These are phyloP conservation scores for Periconia macrospinosa DNA, from an alignment of 2,329 filamentous ascomycete species.

Conservation along the genomic window DNA sequence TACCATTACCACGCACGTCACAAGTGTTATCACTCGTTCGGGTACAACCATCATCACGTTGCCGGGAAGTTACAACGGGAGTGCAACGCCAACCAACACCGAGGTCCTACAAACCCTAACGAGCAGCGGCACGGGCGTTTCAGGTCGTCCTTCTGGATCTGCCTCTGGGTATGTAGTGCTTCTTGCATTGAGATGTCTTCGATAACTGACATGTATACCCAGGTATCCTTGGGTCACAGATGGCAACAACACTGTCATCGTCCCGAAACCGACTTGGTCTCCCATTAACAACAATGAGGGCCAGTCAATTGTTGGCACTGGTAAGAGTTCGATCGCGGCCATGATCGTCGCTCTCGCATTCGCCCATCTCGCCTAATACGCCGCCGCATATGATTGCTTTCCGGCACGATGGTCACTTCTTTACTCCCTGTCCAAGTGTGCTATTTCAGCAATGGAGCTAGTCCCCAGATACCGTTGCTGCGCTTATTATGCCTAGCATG, in stretches of 20 bases:
- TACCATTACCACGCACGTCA: slow-evolving; percentile 26
- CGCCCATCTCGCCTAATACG: slow-evolving; percentile 26
- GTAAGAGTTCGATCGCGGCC: slow-evolving; percentile 28
- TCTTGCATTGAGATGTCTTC: not conserved
- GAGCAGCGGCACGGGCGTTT: slow-evolving; percentile 19
- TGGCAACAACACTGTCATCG: slow-evolving; percentile 23
- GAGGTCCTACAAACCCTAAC: slow-evolving; percentile 21
- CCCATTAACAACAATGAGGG: slow-evolving; percentile 27
- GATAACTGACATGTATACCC: slow-evolving; percentile 5
- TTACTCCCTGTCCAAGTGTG: slow-evolving; percentile 3
- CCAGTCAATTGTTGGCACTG: slow-evolving; percentile 17
- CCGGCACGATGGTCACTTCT: slow-evolving; percentile 7
- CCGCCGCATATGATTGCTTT: not conserved
- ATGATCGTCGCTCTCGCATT: slow-evolving; percentile 30
- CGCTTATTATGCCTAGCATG: slow-evolving; percentile 20
- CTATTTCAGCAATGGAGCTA: slow-evolving; percentile 15
- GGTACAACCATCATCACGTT: slow-evolving; percentile 23
- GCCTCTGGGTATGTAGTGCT: slow-evolving; percentile 26
- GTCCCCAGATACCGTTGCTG: slow-evolving; percentile 11
- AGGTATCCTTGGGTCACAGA: not conserved
- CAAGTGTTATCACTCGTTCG: slow-evolving; percentile 26
- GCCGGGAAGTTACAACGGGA: slow-evolving; percentile 6
- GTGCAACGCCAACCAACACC: slow-evolving; percentile 10
- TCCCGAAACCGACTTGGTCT: slow-evolving; percentile 27
- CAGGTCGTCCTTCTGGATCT: slow-evolving; percentile 25